Evolutionary conservation across 805 yeast genomes (phyloP).

Genomic region (Candida railenensis): DNA sequence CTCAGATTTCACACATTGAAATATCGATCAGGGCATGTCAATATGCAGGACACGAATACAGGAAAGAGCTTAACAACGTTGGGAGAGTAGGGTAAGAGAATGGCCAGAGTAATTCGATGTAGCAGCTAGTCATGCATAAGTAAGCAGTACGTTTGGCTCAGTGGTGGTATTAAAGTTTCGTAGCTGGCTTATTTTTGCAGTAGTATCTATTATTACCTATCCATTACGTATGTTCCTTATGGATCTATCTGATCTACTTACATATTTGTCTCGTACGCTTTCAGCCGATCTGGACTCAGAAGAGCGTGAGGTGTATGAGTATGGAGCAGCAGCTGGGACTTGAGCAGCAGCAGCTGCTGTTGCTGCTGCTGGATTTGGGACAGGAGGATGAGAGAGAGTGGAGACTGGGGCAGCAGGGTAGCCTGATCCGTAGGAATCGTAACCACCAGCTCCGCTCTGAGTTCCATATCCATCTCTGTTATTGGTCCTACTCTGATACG

Average conservation of each 20-base stretch:
- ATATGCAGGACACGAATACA: no score
- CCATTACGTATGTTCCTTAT: conserved; percentile 13
- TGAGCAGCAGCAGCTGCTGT: background rate
- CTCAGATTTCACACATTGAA: no score
- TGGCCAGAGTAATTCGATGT: no score
- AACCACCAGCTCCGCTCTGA: no score
- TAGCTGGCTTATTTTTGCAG: no score
- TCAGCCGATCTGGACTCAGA: conserved; percentile 7
- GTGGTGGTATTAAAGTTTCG: no score
- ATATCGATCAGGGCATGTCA: no score
- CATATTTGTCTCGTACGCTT: conserved; percentile 18
- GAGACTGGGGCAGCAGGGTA: conserved; percentile 3
- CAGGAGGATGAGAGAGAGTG: conserved; percentile 1
- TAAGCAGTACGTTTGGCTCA: no score
- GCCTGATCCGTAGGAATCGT: background rate
- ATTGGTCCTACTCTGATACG: background rate
- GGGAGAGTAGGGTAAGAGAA: no score
- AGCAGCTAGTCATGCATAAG: no score
- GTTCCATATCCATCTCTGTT: background rate
- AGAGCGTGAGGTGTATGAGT: conserved; percentile 6
- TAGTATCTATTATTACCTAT: no score
- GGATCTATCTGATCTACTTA: conserved; percentile 9
- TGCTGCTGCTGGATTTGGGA: conserved; percentile 1
- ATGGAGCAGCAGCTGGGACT: background rate
- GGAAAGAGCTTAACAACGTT: no score